Conservation (phyloP, 2,329 filamentous ascomycete species). For the Penicillium sp. region DNA sequence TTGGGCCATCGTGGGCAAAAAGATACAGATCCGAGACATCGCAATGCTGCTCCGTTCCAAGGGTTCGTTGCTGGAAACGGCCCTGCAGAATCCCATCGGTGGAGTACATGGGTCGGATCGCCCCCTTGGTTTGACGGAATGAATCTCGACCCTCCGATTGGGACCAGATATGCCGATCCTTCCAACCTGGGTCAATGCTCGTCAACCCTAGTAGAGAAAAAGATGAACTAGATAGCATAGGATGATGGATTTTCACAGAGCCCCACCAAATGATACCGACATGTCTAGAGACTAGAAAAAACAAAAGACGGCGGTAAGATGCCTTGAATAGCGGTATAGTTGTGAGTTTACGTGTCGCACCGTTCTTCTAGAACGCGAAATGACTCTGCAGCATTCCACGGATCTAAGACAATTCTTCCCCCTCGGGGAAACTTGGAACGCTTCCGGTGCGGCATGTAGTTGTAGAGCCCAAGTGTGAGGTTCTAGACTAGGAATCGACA, state of each 20-base stretch:
- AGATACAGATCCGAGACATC: conserved; percentile 1
- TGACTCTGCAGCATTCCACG: conserved; percentile 1
- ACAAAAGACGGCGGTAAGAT: neutral
- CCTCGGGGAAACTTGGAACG: neutral
- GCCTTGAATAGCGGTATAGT: neutral
- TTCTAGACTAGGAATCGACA: neutral
- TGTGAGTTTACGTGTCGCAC: neutral
- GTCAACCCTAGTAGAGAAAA: neutral
- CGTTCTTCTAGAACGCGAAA: conserved; percentile 6
- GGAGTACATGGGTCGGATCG: conserved; percentile 1
- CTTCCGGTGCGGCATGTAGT: conserved; percentile 3
- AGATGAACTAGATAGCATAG: neutral
- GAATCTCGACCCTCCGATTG: conserved; percentile 21
- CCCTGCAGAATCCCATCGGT: neutral
- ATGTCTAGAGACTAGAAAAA: neutral
- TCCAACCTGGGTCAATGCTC: neutral
- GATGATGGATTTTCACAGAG: too few relatives aligned
- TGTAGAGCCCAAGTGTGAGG: neutral
- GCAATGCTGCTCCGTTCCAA: conserved; percentile 2
- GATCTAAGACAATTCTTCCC: neutral
- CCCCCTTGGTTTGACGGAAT: conserved; percentile 2
- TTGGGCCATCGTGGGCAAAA: neutral
- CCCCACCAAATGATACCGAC: too few relatives aligned
- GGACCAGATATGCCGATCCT: conserved; percentile 3
- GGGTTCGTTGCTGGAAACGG: conserved; percentile 6